A percentile compares a stretch with the other conserved stretches of the same genome.
These are phyloP conservation scores for Silene vulgaris DNA, from an alignment of 179 eudicot species.

Conservation along the genomic window DNA sequence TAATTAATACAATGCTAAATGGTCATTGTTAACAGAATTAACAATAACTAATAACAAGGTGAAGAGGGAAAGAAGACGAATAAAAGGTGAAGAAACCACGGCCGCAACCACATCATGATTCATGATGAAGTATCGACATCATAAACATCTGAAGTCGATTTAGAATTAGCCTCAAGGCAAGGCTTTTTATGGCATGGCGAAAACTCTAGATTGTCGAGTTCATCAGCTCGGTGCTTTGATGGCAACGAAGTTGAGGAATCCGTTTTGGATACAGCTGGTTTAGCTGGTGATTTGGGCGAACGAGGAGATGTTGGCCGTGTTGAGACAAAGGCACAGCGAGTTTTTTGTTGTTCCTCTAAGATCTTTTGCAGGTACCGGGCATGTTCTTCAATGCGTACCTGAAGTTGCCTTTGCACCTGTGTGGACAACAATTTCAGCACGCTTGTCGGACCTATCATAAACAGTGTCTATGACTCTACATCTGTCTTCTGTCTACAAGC, in stretches of 20 bases:
- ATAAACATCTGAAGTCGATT: conserved; percentile 20
- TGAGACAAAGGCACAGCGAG: conserved; percentile 29
- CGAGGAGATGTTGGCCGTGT: conserved; percentile 23
- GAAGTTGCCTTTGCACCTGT: conserved; percentile 46
- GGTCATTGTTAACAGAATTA: background rate
- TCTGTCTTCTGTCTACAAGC: no score
- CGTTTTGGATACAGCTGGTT: conserved; percentile 26
- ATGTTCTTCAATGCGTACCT: conserved; percentile 45
- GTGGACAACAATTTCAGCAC: background rate
- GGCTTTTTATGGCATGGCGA: conserved; percentile 29
- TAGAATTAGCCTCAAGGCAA: conserved; percentile 22
- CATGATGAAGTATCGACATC: conserved; percentile 19
- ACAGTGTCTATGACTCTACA: no score
- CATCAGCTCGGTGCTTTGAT: conserved; percentile 24
- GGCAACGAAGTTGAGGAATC: conserved; percentile 26
- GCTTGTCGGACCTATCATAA: background rate
- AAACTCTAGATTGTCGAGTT: conserved; percentile 20
- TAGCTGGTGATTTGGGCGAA: conserved; percentile 23
- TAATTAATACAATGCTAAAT: background rate
- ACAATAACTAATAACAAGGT: no score
- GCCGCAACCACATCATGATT: background rate
- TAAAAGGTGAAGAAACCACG: background rate
- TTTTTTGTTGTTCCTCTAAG: conserved; percentile 43
- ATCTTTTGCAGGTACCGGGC: conserved; percentile 47
- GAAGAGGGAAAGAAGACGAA: background rate